Evolutionary conservation across 2,329 filamentous ascomycete species (phyloP), one percentile per base, ranked within the genome.

Genomic region (Capronia epimyces): DNA sequence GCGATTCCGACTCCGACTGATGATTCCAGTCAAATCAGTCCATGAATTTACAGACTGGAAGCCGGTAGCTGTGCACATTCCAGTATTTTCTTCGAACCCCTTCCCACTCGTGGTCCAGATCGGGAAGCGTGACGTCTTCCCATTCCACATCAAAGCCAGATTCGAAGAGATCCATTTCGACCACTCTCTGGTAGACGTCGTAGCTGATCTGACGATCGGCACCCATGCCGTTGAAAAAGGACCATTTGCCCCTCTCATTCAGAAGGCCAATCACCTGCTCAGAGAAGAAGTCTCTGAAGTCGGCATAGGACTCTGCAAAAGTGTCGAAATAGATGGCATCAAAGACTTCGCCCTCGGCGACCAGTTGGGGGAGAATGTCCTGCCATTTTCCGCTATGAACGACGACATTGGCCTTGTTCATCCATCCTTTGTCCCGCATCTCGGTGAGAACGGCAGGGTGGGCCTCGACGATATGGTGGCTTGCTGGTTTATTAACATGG

Each of bases 321-420:
- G 93, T 98, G 66, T 98, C 93, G 64, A 96, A 97, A 73, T 97
- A 98, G 60, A 98, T 88, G 22, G 85, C 87, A 65, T 95, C 87
- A 64, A 91, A 90, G 10, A 82, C 72, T 62, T 85, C 78, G 8
- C 85, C 86, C 34, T 81, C 71, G 52, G 81, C 79, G 1, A 91
- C 71, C 6, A 95, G 73, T 44, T 73, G 72, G 0, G 84, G 85
- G 13, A 90, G 73, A 0, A 93, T 71, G 52, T 93, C 86, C 68
- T 95, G 89, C 89, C 89, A 95, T 59, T 76, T 77, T 2, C 89
- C 87, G 31, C 78, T 73, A 65, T 88, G 81, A 20, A 95, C 79
- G 16, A 65, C 65, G 15, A 80, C 77, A 25, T 75, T 74, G 2
- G 74, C 69, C 63, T 77, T 79, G 61, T 84, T 81, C 69, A 81